Conservation (phyloP, 2,329 filamentous ascomycete species). For the Colletotrichum liaoningense region DNA sequence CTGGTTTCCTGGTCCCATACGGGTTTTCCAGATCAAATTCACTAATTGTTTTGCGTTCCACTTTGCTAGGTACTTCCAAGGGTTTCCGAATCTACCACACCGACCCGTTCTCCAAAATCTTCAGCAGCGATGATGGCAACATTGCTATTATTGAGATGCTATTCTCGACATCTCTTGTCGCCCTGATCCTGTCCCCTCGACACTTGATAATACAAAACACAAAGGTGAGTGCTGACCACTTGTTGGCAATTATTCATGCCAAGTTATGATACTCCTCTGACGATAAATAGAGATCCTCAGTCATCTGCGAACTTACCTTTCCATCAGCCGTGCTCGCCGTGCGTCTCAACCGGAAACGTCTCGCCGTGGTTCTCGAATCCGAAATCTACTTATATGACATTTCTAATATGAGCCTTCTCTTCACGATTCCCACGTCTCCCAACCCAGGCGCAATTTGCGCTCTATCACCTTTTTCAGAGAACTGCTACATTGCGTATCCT, state of each 20-base stretch:
- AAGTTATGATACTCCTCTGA: constrained; percentile 36
- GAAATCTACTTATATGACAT: constrained; percentile 99
- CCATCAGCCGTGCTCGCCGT: constrained; percentile 96
- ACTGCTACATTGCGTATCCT: constrained; percentile 95
- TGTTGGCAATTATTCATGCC: neutral
- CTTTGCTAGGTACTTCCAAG: constrained; percentile 79
- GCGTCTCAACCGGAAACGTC: constrained; percentile 90
- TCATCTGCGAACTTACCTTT: constrained; percentile 98
- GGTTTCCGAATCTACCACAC: constrained; percentile 98
- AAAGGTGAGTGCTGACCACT: constrained; percentile 70
- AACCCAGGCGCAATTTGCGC: constrained; percentile 94
- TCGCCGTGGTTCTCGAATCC: constrained; percentile 94
- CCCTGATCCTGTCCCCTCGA: constrained; percentile 89
- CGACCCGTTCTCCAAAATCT: constrained; percentile 94
- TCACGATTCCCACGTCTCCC: constrained; percentile 92
- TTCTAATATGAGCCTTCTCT: constrained; percentile 95
- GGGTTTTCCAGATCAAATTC: constrained; percentile 6
- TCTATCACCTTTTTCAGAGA: constrained; percentile 92
- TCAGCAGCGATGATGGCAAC: constrained; percentile 93
- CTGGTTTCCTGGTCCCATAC: neutral
- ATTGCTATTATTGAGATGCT: constrained; percentile 98
- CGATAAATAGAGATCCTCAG: constrained; percentile 68
- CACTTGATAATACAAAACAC: constrained; percentile 97
- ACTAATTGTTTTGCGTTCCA: constrained; percentile 13
- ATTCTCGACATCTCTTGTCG: constrained; percentile 96